Percentiles rank a stretch among this genome's conserved stretches.
Conservation (phyloP, 306 rosid species). For the Corylus avellana region DNA sequence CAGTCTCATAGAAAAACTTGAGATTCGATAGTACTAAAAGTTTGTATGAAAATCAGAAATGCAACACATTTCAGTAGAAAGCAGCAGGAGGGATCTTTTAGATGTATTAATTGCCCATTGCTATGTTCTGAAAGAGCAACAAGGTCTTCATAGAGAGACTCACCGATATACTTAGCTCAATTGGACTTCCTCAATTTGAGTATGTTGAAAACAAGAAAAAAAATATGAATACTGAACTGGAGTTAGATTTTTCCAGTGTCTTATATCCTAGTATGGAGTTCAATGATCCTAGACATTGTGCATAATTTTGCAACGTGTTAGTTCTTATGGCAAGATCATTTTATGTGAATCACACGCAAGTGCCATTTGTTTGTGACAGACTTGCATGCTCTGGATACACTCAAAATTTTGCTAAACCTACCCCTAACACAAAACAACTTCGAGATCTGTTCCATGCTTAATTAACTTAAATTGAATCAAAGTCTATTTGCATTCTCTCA, state of each 20-base stretch:
- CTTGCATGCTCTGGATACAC: not conserved
- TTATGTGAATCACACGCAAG: not conserved
- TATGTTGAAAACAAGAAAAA: not conserved
- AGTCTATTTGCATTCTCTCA: not conserved
- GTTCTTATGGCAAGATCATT: not conserved
- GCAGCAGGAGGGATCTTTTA: not conserved
- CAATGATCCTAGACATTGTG: not conserved
- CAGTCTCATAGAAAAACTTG: not conserved
- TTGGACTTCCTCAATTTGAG: not conserved
- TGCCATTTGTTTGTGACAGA: not conserved
- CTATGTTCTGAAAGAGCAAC: not conserved
- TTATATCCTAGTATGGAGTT: not conserved
- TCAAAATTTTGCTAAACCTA: not conserved
- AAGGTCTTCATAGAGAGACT: not conserved
- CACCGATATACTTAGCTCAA: not conserved
- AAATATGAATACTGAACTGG: not conserved
- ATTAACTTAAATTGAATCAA: too few relatives aligned
- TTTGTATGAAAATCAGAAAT: not conserved
- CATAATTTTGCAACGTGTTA: not conserved
- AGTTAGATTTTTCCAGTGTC: not conserved
- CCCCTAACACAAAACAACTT: not conserved
- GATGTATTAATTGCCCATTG: not conserved
- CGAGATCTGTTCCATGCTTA: not conserved
- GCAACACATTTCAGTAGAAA: not conserved
- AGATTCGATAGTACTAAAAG: not conserved